Evolutionary conservation across 768 basidiomycete genomes (phyloP), one percentile per base, ranked within the genome.

Genomic region (Kwoniella sp.): DNA sequence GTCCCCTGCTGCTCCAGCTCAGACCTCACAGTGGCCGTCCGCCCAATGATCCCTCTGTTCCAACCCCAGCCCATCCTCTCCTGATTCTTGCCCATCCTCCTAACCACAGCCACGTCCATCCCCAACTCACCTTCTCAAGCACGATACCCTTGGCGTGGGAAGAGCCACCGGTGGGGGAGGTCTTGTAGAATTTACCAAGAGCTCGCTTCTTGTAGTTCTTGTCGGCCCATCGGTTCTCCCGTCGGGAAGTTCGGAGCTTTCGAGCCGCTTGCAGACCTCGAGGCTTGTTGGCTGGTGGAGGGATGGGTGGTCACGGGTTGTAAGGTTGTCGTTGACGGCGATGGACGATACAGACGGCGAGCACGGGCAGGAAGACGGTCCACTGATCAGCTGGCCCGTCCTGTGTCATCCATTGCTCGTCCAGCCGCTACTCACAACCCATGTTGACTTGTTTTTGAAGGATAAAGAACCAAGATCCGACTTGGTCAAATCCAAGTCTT

Each of bases 121-220:
- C 26, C 20, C 34, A 27, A 59, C 74, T 62, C 62, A 76, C 75
- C 81, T 99, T 99, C 80, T 99, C 95, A 56, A 99, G 85, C 55
- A 99, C 95, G 74, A 99, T 99, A 64, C 95, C 95, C 81, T 99
- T 99, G 65, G 95, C 95, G 78, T 99, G 95, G 64, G 95, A 98
- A 52, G 91, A 92, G 63, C 95, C 95, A 79, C 91, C 95, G 57
- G 95, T 98, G 40, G 95, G 95, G 27, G 93, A 98, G 73, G 95
- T 98, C 82, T 93, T 95, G 87, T 92, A 99, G 75, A 95, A 84
- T 80, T 98, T 99, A 57, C 95, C 95, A 53, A 99, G 85, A 53
- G 95, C 95, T 73, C 95, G 88, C 79, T 98, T 99, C 84, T 98
- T 99, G 81, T 98, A 99, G 38, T 84, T 79, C 79, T 93, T 93